Conservation (phyloP, 768 basidiomycete species). For the Kwoniella dendrophila region DNA sequence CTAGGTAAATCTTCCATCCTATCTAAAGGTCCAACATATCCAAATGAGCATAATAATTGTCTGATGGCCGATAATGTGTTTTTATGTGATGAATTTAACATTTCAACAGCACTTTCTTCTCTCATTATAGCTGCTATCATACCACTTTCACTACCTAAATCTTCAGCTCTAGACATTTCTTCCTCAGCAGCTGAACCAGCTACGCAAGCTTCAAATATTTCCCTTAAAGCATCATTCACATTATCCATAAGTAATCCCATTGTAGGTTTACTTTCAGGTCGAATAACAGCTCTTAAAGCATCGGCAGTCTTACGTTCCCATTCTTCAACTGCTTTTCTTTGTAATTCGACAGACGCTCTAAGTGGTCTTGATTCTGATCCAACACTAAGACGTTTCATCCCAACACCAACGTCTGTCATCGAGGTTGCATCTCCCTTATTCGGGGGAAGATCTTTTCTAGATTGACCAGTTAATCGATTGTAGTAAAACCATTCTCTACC, state of each 20-base stretch:
- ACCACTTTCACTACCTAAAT: conserved; percentile 27
- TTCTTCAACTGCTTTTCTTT: conserved; percentile 28
- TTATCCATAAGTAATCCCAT: conserved; percentile 36
- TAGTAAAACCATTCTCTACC: conserved; percentile 76
- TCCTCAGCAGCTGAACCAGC: conserved; percentile 47
- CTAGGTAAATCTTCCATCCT: conserved; percentile 41
- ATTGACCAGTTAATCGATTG: conserved; percentile 70
- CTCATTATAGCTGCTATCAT: conserved; percentile 30
- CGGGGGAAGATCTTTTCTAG: conserved; percentile 45
- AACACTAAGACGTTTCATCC: conserved; percentile 30
- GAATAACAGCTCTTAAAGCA: conserved; percentile 14
- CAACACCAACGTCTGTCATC: conserved; percentile 11
- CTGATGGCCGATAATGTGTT: conserved; percentile 27
- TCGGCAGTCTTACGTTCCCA: conserved; percentile 24
- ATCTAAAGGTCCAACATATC: conserved; percentile 50
- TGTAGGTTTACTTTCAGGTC: conserved; percentile 19
- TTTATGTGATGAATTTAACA: conserved; percentile 23
- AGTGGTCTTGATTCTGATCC: conserved; percentile 16
- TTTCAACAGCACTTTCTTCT: conserved; percentile 41
- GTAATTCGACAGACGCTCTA: conserved; percentile 29
- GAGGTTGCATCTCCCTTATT: conserved; percentile 13
- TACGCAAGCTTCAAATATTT: conserved; percentile 46
- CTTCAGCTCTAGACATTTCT: conserved; percentile 40
- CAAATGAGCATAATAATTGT: conserved; percentile 33
- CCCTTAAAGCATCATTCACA: conserved; percentile 43